These are phyloP conservation scores for Lactarius akahatsu DNA, from an alignment of 768 basidiomycete species.

Conservation along the genomic window DNA sequence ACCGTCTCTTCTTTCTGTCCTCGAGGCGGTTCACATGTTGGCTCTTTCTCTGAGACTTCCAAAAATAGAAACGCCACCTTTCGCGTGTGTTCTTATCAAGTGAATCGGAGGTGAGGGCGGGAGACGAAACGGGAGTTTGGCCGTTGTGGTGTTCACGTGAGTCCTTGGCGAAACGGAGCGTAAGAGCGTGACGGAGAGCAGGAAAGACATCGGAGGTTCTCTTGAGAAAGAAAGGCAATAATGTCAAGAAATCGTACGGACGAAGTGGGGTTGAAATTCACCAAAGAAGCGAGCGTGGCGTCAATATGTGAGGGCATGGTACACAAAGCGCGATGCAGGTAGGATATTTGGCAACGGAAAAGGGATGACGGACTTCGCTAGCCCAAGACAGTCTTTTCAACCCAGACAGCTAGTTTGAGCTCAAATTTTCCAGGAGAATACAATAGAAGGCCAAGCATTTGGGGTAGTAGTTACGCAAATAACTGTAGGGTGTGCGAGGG, in stretches of 20 bases:
- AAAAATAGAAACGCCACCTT: neutral
- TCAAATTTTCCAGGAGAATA: neutral
- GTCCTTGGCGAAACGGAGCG: neutral
- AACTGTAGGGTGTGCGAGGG: no score
- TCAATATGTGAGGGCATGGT: slow-evolving; percentile 4
- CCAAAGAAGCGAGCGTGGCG: neutral
- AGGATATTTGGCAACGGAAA: neutral
- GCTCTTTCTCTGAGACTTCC: neutral
- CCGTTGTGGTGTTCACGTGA: neutral
- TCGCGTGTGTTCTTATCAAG: neutral
- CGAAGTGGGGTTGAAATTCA: neutral
- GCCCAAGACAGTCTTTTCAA: neutral
- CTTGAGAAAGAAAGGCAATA: neutral
- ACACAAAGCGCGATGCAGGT: neutral
- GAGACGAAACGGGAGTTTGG: neutral
- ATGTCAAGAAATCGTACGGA: neutral
- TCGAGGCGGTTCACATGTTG: neutral
- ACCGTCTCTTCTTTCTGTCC: neutral
- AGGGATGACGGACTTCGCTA: neutral
- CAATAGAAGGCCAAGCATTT: neutral
- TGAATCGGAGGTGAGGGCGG: neutral
- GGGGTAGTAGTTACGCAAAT: no score
- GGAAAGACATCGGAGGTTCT: neutral
- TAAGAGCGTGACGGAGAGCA: neutral
- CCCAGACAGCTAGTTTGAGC: neutral